Evolutionary conservation across 306 rosid species (phyloP).

Genomic region (Senna siamea): DNA sequence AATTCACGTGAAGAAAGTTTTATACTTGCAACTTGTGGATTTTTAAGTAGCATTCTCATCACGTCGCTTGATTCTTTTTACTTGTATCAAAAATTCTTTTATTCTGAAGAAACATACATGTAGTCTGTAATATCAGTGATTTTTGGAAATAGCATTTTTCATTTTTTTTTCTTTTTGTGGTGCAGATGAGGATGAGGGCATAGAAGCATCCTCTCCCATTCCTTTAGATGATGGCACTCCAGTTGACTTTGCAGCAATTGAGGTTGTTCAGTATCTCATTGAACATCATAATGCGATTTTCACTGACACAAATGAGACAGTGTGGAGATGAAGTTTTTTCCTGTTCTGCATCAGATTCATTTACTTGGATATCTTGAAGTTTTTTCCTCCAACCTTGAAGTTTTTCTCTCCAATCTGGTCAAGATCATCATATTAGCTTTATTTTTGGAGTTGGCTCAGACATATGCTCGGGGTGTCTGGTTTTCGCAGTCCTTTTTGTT

Average conservation of each 20-base stretch:
- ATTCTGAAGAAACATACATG: slow-evolving; percentile 15
- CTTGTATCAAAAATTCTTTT: slow-evolving; percentile 14
- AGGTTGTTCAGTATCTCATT: slow-evolving; percentile 91
- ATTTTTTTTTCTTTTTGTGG: slow-evolving; percentile 18
- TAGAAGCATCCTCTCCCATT: slow-evolving; percentile 80
- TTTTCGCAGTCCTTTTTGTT: slow-evolving; percentile 21
- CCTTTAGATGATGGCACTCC: slow-evolving; percentile 91
- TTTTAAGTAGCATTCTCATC: slow-evolving; percentile 16
- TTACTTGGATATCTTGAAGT: slow-evolving; percentile 27
- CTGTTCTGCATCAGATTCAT: slow-evolving; percentile 31
- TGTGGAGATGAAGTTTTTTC: slow-evolving; percentile 67
- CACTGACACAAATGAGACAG: slow-evolving; percentile 93
- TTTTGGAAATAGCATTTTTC: background rate
- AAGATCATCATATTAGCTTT: slow-evolving; percentile 25
- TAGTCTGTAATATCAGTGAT: slow-evolving; percentile 23
- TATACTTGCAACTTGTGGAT: slow-evolving; percentile 8
- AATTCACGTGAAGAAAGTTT: background rate
- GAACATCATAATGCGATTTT: slow-evolving; percentile 93
- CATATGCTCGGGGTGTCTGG: slow-evolving; percentile 20
- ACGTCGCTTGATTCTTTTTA: background rate
- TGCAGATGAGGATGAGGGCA: slow-evolving; percentile 70
- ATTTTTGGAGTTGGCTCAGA: slow-evolving; percentile 27
- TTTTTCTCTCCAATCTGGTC: slow-evolving; percentile 33
- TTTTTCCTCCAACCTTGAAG: slow-evolving; percentile 16
- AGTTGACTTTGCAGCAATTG: slow-evolving; percentile 82